Conservation (phyloP, 179 eudicot species). For the Spergularia azorica region DNA sequence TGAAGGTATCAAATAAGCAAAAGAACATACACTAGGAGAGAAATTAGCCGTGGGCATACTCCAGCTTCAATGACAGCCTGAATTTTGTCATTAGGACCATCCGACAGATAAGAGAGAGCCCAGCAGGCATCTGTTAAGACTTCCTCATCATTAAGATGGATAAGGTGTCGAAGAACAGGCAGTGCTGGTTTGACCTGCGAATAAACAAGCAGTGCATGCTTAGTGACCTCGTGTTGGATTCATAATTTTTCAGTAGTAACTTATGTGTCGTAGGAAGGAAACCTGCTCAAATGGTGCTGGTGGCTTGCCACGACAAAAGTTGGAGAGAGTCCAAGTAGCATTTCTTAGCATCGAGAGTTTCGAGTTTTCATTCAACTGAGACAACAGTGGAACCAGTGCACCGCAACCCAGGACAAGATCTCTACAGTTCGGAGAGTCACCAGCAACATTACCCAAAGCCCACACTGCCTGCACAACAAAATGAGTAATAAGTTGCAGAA, state of each 20-base stretch:
- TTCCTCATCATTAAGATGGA: conserved; percentile 72
- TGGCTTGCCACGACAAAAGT: conserved; percentile 89
- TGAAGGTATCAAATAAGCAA: conserved; percentile 11
- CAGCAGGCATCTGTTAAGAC: conserved; percentile 85
- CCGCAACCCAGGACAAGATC: conserved; percentile 49
- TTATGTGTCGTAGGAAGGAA: background rate
- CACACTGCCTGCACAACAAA: conserved; percentile 42
- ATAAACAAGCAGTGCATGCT: conserved; percentile 10
- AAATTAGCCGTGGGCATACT: conserved; percentile 75
- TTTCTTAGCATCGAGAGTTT: conserved; percentile 87
- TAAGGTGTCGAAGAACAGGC: conserved; percentile 69
- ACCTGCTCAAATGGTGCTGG: conserved; percentile 87
- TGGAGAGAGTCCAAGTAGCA: conserved; percentile 89
- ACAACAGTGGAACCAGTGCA: conserved; percentile 60
- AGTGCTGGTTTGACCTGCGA: conserved; percentile 72
- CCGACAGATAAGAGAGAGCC: conserved; percentile 89
- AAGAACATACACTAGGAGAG: conserved; percentile 66
- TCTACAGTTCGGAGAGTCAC: conserved; percentile 55
- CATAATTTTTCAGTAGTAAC: background rate
- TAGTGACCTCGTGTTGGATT: background rate
- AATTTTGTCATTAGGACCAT: conserved; percentile 85
- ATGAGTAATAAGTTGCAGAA: conserved; percentile 4
- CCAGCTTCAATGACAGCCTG: conserved; percentile 87
- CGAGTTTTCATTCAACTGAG: conserved; percentile 74
- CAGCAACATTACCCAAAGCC: conserved; percentile 60